Conservation (phyloP, 768 basidiomycete genomes). For the Lactarius pseudohatsudake region DNA sequence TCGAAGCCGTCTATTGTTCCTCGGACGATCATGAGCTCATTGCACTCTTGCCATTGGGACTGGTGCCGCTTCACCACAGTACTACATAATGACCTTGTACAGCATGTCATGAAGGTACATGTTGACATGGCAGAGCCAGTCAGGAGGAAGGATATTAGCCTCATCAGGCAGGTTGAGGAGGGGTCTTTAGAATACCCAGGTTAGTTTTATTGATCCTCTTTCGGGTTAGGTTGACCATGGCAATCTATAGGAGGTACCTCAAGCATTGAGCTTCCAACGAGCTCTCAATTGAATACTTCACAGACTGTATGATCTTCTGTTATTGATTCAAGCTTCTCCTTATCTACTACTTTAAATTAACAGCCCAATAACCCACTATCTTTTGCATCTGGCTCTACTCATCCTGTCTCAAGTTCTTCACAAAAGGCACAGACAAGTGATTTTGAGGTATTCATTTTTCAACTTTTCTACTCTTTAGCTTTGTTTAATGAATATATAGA, state of each 20-base stretch:
- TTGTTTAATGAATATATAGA: neutral
- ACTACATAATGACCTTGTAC: slow-evolving; percentile 13
- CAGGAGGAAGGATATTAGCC: slow-evolving; percentile 18
- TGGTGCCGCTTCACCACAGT: slow-evolving; percentile 25
- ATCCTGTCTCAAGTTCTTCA: neutral
- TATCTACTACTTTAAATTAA: neutral
- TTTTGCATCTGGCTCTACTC: slow-evolving; percentile 15
- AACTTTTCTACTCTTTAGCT: neutral
- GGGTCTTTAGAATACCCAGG: slow-evolving; percentile 2
- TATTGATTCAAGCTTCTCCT: neutral
- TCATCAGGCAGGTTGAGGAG: slow-evolving; percentile 23
- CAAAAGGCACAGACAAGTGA: neutral
- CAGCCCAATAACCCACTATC: neutral
- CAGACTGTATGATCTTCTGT: neutral
- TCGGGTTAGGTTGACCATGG: neutral
- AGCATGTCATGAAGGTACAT: slow-evolving; percentile 20
- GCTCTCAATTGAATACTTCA: neutral
- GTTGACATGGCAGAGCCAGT: slow-evolving; percentile 24
- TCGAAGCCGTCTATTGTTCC: neutral
- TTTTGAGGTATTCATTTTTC: slow-evolving; percentile 1
- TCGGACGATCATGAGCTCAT: slow-evolving; percentile 6
- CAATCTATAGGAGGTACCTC: neutral
- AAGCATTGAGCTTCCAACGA: neutral
- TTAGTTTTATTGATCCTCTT: neutral
- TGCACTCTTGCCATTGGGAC: slow-evolving; percentile 27